These are phyloP conservation scores for Phoenix roebelenii DNA, from an alignment of 176 grass and related monocot species.

Conservation along the genomic window DNA sequence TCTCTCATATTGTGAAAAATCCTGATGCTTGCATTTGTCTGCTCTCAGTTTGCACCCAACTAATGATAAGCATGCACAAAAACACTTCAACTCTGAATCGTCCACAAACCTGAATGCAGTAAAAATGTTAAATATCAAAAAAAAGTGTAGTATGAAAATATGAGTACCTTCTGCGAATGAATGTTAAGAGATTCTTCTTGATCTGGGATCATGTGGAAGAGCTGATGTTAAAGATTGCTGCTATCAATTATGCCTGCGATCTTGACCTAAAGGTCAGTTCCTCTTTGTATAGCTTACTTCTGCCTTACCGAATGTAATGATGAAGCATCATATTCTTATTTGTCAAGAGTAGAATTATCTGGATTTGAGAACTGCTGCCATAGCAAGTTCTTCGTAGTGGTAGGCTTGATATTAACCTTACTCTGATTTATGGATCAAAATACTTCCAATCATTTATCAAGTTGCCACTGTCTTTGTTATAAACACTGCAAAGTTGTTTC, in stretches of 20 bases:
- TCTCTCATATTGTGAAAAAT: too few relatives aligned
- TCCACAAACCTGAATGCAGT: too few relatives aligned
- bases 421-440: conserved; percentile 30
- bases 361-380: conserved; percentile 29
- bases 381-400: conserved; percentile 32
- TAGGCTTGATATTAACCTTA: conserved; percentile 25
- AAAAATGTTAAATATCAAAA: too few relatives aligned
- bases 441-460: conserved; percentile 23
- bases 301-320: conserved; percentile 68
- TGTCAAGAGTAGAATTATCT: conserved; percentile 41
- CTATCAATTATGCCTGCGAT: conserved; percentile 78
- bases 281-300: conserved; percentile 74
- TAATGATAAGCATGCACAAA: too few relatives aligned
- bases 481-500: conserved; percentile 18
- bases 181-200: conserved; percentile 85
- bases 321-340: conserved; percentile 53
- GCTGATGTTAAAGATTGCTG: conserved; percentile 80
- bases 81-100: too few relatives aligned
- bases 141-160: neutral
- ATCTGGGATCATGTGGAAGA: conserved; percentile 78
- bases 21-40: too few relatives aligned
- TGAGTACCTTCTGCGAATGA: conserved; percentile 73
- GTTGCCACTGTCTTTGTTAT: conserved; percentile 25
- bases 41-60: too few relatives aligned
- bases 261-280: conserved; percentile 77